These are phyloP conservation scores for Solanum boliviense DNA, from an alignment of 257 asterid species.

Conservation along the genomic window DNA sequence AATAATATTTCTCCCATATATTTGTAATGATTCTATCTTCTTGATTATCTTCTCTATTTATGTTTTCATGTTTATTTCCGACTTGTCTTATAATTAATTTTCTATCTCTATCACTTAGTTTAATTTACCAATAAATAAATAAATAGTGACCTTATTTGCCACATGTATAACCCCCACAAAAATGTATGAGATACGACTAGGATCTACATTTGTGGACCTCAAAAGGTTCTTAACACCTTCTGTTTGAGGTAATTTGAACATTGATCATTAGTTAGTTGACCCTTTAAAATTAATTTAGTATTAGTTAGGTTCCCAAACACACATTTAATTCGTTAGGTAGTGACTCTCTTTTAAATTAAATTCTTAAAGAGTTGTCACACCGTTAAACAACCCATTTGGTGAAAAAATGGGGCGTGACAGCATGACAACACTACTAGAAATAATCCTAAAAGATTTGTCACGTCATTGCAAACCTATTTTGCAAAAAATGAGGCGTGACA, in stretches of 20 bases:
- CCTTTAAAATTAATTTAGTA: neutral
- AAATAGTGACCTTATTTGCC: neutral
- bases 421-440: too few relatives aligned
- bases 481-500: too few relatives aligned
- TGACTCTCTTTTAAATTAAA: neutral
- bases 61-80: neutral
- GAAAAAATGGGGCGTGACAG: too few relatives aligned
- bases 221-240: neutral
- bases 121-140: too few relatives aligned
- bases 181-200: neutral
- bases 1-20: too few relatives aligned
- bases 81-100: neutral
- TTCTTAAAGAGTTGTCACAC: neutral
- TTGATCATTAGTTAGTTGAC: too few relatives aligned
- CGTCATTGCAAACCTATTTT: too few relatives aligned
- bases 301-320: neutral
- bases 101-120: neutral
- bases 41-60: neutral
- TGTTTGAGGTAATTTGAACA: neutral
- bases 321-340: too few relatives aligned
- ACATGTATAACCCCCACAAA: neutral
- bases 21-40: too few relatives aligned
- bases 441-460: too few relatives aligned
- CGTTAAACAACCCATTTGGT: neutral
- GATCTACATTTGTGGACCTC: neutral